Evolutionary conservation across 192 early-diverging fungal species (phyloP).

Genomic region (Dispira simplex): DNA sequence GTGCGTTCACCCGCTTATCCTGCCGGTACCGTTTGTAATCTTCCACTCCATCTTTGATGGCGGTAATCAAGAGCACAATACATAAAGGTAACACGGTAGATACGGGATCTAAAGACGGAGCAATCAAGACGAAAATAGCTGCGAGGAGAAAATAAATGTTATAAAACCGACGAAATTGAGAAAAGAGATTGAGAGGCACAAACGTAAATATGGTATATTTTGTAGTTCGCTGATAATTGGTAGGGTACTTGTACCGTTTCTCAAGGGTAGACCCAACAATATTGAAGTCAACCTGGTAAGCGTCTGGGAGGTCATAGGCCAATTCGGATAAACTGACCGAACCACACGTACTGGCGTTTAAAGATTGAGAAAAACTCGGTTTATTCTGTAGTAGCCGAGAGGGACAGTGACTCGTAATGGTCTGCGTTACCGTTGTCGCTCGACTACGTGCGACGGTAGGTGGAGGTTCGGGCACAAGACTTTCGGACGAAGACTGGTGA

Average conservation of each 20-base stretch:
- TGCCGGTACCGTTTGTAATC: conserved; percentile 75
- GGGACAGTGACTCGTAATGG: no score
- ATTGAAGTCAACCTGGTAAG: conserved; percentile 11
- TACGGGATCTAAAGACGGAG: conserved; percentile 18
- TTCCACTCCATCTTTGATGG: conserved; percentile 78
- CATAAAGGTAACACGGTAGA: conserved; percentile 74
- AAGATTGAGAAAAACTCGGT: conserved; percentile 9
- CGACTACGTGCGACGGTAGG: no score
- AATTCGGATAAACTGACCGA: conserved; percentile 9
- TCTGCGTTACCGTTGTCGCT: no score
- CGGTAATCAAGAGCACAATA: conserved; percentile 61
- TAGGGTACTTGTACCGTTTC: conserved; percentile 26
- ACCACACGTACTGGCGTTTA: background rate
- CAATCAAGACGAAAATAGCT: conserved; percentile 34
- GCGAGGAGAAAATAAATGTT: conserved; percentile 50
- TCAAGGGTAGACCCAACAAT: background rate
- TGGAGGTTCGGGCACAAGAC: no score
- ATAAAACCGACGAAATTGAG: conserved; percentile 40
- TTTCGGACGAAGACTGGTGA: no score
- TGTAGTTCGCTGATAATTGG: conserved; percentile 29
- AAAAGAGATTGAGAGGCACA: conserved; percentile 21
- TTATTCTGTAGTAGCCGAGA: conserved; percentile 6
- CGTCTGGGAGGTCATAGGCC: conserved; percentile 9
- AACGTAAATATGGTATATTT: conserved; percentile 27
- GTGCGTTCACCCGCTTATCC: conserved; percentile 63